These are phyloP conservation scores for Pelargonium nanum DNA, from an alignment of 345 rosid species.

Conservation along the genomic window DNA sequence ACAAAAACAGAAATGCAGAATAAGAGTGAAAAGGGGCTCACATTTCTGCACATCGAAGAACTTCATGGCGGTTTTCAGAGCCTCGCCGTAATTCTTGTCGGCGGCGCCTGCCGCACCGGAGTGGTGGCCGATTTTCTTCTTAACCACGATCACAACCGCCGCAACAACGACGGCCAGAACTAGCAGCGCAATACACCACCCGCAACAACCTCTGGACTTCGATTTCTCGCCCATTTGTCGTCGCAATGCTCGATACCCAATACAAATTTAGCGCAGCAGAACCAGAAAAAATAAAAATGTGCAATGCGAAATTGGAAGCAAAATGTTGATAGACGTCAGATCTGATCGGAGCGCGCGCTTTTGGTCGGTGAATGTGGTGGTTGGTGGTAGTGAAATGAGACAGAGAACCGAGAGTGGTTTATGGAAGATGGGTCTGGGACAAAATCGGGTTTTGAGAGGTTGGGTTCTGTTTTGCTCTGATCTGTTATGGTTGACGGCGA, in stretches of 20 bases:
- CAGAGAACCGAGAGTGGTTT: no score
- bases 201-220: constrained; percentile 8
- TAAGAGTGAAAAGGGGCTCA: constrained; percentile 2
- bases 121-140: constrained; percentile 4
- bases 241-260: no score
- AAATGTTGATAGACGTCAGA: no score
- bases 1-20: neutral
- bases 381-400: no score
- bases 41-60: constrained; percentile 60
- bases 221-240: neutral
- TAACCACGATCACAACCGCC: constrained; percentile 17
- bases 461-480: no score
- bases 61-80: constrained; percentile 36
- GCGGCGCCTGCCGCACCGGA: constrained; percentile 9
- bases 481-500: neutral
- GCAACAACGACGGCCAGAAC: constrained; percentile 20
- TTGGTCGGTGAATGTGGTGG: no score
- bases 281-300: no score
- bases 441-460: no score
- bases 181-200: constrained; percentile 13
- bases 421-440: no score
- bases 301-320: no score
- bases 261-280: no score
- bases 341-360: no score
- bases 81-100: constrained; percentile 28